Evolutionary conservation across 169 alveolate species (phyloP).

Genomic region (Plasmodium knowlesi): DNA sequence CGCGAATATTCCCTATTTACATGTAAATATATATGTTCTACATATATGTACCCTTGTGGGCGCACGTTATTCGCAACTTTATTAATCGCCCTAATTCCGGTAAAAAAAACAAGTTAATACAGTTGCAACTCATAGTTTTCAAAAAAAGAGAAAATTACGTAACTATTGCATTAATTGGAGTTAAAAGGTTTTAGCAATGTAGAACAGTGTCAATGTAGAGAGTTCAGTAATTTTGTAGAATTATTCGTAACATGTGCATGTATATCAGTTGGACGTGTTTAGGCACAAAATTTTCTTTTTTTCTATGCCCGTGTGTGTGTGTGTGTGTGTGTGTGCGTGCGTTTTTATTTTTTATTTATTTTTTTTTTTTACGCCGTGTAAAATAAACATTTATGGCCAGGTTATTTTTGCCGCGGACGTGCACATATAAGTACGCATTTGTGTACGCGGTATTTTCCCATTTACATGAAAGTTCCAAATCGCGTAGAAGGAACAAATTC

Average conservation of each 20-base stretch:
- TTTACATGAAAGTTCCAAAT: neutral
- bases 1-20: neutral
- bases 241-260: neutral
- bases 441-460: neutral
- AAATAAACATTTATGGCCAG: neutral
- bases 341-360: too few species aligned
- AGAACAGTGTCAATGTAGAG: conserved; percentile 67
- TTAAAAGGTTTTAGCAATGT: conserved; percentile 7
- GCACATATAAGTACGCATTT: conserved; percentile 1
- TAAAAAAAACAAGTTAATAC: conserved; percentile 6
- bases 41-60: neutral
- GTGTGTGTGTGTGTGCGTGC: too few species aligned
- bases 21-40: neutral
- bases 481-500: neutral
- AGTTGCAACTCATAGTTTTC: conserved; percentile 18
- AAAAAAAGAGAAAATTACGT: conserved; percentile 13
- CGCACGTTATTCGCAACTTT: neutral
- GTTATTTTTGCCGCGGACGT: conserved; percentile 2
- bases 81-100: neutral
- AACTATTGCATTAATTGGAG: conserved; percentile 4
- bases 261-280: neutral
- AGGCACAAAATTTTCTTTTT: neutral
- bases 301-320: neutral
- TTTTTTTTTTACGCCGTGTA: neutral
- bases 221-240: conserved; percentile 34